phyloP scores from a whole-genome alignment of 305 asterid species.

The Fraxinus floribunda region DNA sequence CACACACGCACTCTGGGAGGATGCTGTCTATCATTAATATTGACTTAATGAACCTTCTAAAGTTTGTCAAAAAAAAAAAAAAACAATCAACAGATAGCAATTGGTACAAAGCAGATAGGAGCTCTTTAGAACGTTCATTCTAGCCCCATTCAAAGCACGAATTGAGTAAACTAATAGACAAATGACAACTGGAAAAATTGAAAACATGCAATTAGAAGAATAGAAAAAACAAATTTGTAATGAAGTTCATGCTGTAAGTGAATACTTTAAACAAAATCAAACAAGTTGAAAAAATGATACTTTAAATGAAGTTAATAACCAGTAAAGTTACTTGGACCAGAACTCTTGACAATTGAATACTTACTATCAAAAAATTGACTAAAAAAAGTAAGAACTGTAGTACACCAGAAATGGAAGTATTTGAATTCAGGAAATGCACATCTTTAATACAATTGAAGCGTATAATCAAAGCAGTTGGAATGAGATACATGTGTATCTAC shows the following conservation, averaged over 20 bases:
- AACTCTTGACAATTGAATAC: neutral
- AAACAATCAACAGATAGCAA: neutral
- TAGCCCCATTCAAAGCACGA: neutral
- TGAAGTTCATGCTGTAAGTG: neutral
- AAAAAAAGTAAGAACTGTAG: neutral
- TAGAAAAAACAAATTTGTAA: neutral
- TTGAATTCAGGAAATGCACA: neutral
- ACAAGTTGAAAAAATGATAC: neutral
- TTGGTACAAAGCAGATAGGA: neutral
- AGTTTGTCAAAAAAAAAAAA: neutral
- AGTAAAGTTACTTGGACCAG: neutral
- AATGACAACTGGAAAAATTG: neutral
- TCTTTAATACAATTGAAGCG: slow-evolving; percentile 11
- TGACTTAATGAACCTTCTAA: neutral
- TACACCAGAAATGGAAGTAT: slow-evolving; percentile 11
- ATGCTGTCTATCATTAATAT: neutral
- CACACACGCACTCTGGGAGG: neutral
- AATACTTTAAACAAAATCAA: neutral
- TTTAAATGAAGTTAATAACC: neutral
- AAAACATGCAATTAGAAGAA: neutral
- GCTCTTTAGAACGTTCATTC: neutral
- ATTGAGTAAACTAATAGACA: neutral
- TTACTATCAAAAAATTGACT: neutral
- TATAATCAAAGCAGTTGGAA: slow-evolving; percentile 1
- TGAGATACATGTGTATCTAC: slow-evolving; percentile 5